A percentile compares a stretch with the other conserved stretches of the same genome.
phyloP scores from a whole-genome alignment of 352 stramenopile species.

The Phytophthora palmivora region DNA sequence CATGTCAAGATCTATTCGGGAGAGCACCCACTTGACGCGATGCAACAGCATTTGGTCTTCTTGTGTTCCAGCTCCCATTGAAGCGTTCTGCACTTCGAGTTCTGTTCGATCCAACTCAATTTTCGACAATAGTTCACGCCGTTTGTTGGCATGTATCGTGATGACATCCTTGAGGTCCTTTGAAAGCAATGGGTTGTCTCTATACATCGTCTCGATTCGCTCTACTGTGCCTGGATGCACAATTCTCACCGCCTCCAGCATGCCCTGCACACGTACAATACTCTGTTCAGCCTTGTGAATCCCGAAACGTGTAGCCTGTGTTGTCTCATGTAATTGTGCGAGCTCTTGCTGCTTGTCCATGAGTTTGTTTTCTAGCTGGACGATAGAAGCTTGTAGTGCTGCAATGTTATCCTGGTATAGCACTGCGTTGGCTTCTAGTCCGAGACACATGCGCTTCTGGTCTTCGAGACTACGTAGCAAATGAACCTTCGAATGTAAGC shows the following conservation, averaged over 20 bases:
- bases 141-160: conserved; percentile 52
- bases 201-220: conserved; percentile 73
- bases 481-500: conserved; percentile 69
- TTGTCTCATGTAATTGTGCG: conserved; percentile 59
- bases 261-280: conserved; percentile 71
- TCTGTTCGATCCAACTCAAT: conserved; percentile 66
- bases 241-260: conserved; percentile 72
- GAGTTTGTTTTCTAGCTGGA: conserved; percentile 61
- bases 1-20: conserved; percentile 58
- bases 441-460: conserved; percentile 79
- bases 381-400: conserved; percentile 61
- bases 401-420: conserved; percentile 72
- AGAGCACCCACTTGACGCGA: conserved; percentile 83
- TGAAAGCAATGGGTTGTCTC: conserved; percentile 71
- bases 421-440: conserved; percentile 61
- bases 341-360: conserved; percentile 75
- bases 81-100: conserved; percentile 57
- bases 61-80: conserved; percentile 24
- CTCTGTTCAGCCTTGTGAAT: conserved; percentile 78
- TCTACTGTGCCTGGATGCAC: conserved; percentile 75
- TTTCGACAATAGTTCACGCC: conserved; percentile 54
- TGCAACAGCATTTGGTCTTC: conserved; percentile 77
- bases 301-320: conserved; percentile 69
- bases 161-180: conserved; percentile 71
- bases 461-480: conserved; percentile 74